Percentiles rank a stretch among this genome's conserved stretches.
Evolutionary conservation across 1,284 basidiomycete genomes (phyloP).

Genomic region (Sanghuangporus sanghuang): DNA sequence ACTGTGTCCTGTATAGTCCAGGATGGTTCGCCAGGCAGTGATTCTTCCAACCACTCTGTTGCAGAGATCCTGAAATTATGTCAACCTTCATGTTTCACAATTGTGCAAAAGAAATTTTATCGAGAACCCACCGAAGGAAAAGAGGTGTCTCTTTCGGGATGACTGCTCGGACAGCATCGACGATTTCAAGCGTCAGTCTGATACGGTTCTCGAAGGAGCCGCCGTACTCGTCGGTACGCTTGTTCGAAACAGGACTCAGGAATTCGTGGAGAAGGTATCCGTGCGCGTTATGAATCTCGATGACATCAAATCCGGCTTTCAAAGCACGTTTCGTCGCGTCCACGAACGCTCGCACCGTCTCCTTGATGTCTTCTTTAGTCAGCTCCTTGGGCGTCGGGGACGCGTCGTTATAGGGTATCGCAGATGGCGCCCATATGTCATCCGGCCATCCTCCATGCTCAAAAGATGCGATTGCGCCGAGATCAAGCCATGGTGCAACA

Average conservation of each 20-base stretch:
- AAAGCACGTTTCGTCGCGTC: conserved; percentile 38
- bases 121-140: conserved; percentile 45
- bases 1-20: conserved; percentile 56
- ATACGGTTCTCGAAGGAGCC: conserved; percentile 50
- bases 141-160: conserved; percentile 41
- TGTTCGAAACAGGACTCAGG: conserved; percentile 46
- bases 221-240: conserved; percentile 49
- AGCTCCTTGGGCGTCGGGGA: conserved; percentile 53
- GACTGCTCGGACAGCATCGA: conserved; percentile 33
- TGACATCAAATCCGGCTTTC: conserved; percentile 43
- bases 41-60: conserved; percentile 51
- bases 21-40: conserved; percentile 35
- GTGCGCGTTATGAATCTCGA: conserved; percentile 58
- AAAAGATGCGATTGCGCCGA: conserved; percentile 19
- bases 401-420: conserved; percentile 42
- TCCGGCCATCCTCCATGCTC: conserved; percentile 44
- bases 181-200: conserved; percentile 43
- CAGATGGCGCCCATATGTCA: conserved; percentile 36
- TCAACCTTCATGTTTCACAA: conserved; percentile 26
- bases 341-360: conserved; percentile 43
- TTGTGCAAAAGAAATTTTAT: conserved; percentile 28
- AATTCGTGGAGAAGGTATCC: conserved; percentile 37
- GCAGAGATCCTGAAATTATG: conserved; percentile 41
- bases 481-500: conserved; percentile 39
- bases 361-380: conserved; percentile 40